A percentile compares a stretch with the other conserved stretches of the same genome.
Evolutionary conservation across 148 eudicot species (phyloP).

Genomic region (Amaranthus cruentus): DNA sequence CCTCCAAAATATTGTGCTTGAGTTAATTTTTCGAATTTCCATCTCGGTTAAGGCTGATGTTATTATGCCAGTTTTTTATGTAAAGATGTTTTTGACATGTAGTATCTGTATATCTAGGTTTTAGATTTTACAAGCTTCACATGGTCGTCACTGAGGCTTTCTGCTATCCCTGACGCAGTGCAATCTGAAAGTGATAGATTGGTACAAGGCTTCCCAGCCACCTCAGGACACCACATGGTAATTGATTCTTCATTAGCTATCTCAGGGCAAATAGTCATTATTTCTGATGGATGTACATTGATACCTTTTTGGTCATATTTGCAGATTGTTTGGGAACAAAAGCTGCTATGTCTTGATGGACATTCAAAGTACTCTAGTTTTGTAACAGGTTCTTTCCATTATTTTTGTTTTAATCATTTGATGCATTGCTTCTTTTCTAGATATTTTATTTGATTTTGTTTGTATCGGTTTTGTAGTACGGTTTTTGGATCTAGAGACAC

Average conservation of each 20-base stretch:
- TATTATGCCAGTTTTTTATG: background rate
- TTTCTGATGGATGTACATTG: background rate
- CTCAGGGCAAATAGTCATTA: background rate
- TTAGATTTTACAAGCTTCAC: constrained; percentile 63
- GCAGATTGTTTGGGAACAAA: constrained; percentile 78
- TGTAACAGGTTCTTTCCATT: constrained; percentile 51
- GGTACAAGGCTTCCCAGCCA: constrained; percentile 54
- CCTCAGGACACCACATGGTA: constrained; percentile 91
- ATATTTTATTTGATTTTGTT: constrained; percentile 15
- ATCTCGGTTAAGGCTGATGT: background rate
- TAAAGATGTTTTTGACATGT: constrained; percentile 5
- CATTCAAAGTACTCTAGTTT: constrained; percentile 46
- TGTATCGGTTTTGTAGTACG: constrained; percentile 42
- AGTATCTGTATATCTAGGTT: constrained; percentile 41
- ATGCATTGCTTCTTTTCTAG: background rate
- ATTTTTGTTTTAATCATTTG: background rate
- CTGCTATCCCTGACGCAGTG: constrained; percentile 28
- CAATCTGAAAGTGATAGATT: constrained; percentile 33
- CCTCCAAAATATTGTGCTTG: background rate
- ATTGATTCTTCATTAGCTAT: background rate
- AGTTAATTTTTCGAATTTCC: background rate
- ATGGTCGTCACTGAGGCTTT: constrained; percentile 66
- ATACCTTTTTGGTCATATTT: background rate
- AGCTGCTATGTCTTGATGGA: constrained; percentile 62
- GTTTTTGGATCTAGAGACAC: constrained; percentile 62